A percentile compares a stretch with the other conserved stretches of the same genome.
These are phyloP conservation scores for Arachis hypogaea DNA, from an alignment of 306 rosid species.

Conservation along the genomic window DNA sequence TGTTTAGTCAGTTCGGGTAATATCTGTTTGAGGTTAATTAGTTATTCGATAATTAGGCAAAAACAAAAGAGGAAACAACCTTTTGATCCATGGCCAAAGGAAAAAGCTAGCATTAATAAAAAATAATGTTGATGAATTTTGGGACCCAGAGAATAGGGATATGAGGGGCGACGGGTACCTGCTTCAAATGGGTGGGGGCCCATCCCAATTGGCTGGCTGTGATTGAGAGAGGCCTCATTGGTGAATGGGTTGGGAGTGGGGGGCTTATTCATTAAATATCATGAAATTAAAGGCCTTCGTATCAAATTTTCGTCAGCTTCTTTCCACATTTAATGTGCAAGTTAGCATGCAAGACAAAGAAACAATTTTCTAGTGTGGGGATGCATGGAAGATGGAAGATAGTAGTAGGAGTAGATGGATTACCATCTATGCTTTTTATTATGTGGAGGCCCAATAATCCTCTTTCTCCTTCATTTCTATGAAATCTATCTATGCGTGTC, in stretches of 20 bases:
- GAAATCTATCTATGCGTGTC: no score
- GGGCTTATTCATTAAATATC: constrained; percentile 37
- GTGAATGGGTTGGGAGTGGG: constrained; percentile 13
- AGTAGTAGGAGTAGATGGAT: no score
- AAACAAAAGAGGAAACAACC: no score
- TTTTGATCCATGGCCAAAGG: no score
- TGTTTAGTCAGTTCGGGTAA: no score
- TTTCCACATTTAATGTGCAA: constrained; percentile 46
- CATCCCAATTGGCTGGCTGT: constrained; percentile 30
- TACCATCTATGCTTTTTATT: not conserved
- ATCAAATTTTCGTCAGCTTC: constrained; percentile 47
- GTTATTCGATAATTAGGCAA: no score
- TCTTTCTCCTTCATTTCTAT: not conserved
- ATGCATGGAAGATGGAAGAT: not conserved
- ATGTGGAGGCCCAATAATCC: not conserved
- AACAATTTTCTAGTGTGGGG: constrained; percentile 43
- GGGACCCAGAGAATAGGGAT: constrained; percentile 32
- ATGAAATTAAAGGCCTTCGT: constrained; percentile 27
- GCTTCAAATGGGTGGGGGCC: constrained; percentile 18
- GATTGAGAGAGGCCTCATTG: not conserved
- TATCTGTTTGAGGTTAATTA: no score
- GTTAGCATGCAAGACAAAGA: constrained; percentile 60
- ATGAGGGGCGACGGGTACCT: constrained; percentile 13
- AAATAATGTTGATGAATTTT: not conserved
- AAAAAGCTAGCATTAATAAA: no score